phyloP scores from a whole-genome alignment of 2,329 filamentous ascomycete species.

The Neodidymelliopsis sp. region DNA sequence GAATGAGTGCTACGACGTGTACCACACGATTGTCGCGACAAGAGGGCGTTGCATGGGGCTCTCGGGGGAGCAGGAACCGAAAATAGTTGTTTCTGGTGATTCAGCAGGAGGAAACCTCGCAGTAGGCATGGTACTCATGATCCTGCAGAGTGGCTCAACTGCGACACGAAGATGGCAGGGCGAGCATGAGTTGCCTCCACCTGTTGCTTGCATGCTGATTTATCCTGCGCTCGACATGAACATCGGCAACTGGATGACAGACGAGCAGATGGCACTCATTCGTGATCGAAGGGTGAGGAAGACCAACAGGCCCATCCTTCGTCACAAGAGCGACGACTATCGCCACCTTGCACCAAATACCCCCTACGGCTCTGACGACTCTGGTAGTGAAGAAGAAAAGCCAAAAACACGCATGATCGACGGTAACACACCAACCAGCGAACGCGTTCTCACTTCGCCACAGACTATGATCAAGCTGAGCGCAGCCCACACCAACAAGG shows the following conservation, averaged over 20 bases:
- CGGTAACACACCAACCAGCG: slow-evolving; percentile 26
- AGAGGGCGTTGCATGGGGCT: slow-evolving; percentile 79
- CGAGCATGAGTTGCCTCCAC: slow-evolving; percentile 70
- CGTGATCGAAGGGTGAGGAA: slow-evolving; percentile 80
- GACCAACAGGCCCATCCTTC: slow-evolving; percentile 79
- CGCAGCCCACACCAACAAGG: slow-evolving; percentile 48
- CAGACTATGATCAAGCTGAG: slow-evolving; percentile 49
- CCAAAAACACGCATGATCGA: slow-evolving; percentile 19
- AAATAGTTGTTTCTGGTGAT: slow-evolving; percentile 77
- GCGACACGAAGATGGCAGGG: slow-evolving; percentile 64
- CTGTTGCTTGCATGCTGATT: slow-evolving; percentile 82
- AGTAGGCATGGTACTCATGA: slow-evolving; percentile 84
- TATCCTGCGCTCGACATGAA: slow-evolving; percentile 96
- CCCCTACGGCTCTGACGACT: slow-evolving; percentile 80
- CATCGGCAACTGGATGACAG: slow-evolving; percentile 98
- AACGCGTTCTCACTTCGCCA: slow-evolving; percentile 39
- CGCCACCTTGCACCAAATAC: slow-evolving; percentile 80
- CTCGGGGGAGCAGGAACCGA: slow-evolving; percentile 69
- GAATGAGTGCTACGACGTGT: slow-evolving; percentile 88
- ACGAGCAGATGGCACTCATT: slow-evolving; percentile 95
- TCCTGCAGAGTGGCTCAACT: slow-evolving; percentile 75
- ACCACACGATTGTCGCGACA: slow-evolving; percentile 74
- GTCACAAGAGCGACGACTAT: slow-evolving; percentile 89
- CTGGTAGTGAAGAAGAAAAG: slow-evolving; percentile 58
- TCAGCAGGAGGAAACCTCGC: slow-evolving; percentile 85